A percentile compares a stretch with the other conserved stretches of the same genome.
Conservation (phyloP, 352 stramenopile genomes). For the Globisporangium spinosum region DNA sequence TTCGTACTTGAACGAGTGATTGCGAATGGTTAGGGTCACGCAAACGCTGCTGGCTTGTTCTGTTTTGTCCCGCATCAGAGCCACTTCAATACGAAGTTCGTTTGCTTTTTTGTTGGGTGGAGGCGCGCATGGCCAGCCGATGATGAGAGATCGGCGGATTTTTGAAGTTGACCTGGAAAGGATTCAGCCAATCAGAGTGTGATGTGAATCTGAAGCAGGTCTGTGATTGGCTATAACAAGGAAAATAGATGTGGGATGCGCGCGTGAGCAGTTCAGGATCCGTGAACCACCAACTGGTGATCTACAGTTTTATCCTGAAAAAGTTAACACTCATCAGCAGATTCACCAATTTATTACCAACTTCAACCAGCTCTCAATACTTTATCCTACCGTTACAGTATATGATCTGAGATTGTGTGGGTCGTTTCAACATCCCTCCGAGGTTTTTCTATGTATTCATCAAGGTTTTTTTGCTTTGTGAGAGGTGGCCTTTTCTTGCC, state of each 20-base stretch:
- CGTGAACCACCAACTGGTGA: conserved; percentile 5
- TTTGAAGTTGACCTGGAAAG: conserved; percentile 2
- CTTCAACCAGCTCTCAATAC: neutral
- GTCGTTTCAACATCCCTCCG: neutral
- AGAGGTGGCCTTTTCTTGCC: conserved; percentile 4
- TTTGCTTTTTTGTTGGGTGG: conserved; percentile 5
- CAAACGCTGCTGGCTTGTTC: neutral
- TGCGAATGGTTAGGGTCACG: neutral
- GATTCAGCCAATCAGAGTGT: neutral
- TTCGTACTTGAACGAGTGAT: neutral
- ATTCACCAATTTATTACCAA: neutral
- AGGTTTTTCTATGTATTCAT: neutral
- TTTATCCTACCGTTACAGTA: neutral
- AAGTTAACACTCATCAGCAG: neutral
- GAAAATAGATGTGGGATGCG: neutral
- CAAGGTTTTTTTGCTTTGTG: neutral
- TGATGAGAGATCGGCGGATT: neutral
- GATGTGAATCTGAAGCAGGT: no score
- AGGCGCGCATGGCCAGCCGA: neutral
- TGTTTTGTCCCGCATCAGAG: neutral
- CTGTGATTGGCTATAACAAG: conserved; percentile 3
- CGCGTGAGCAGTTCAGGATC: neutral
- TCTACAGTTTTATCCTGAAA: neutral
- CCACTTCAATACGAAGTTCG: conserved; percentile 2
- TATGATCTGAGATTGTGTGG: neutral